These are phyloP conservation scores for Hippophae tibetana DNA, from an alignment of 306 rosid genomes.

Conservation along the genomic window DNA sequence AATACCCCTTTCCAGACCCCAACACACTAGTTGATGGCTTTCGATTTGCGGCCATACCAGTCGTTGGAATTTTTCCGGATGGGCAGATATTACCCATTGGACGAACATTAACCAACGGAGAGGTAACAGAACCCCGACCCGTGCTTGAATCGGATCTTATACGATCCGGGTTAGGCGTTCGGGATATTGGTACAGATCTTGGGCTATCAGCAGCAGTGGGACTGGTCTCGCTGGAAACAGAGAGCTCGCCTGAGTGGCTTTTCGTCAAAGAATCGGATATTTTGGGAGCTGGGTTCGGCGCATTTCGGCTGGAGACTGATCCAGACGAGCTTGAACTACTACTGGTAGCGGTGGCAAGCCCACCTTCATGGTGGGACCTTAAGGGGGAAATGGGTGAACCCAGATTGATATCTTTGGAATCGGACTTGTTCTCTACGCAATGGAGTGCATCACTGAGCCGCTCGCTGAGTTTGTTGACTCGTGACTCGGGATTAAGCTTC, in stretches of 20 bases:
- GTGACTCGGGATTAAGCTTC: constrained; percentile 42
- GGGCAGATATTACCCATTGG: constrained; percentile 95
- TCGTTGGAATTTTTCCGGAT: constrained; percentile 60
- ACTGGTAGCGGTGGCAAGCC: constrained; percentile 39
- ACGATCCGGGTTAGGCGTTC: constrained; percentile 41
- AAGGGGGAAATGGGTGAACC: constrained; percentile 94
- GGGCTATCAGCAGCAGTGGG: constrained; percentile 51
- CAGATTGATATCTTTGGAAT: constrained; percentile 81
- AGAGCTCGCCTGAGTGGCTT: constrained; percentile 82
- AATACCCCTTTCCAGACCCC: constrained; percentile 71
- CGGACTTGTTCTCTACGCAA: constrained; percentile 72
- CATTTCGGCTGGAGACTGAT: constrained; percentile 64
- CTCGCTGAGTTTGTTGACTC: constrained; percentile 37
- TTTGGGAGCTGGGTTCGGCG: constrained; percentile 26
- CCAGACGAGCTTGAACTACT: constrained; percentile 92
- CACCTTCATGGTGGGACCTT: constrained; percentile 38
- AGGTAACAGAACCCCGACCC: constrained; percentile 56
- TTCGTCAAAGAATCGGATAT: constrained; percentile 49
- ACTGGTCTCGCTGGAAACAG: constrained; percentile 74
- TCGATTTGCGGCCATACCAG: constrained; percentile 46
- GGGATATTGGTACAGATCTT: constrained; percentile 34
- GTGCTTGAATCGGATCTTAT: constrained; percentile 61
- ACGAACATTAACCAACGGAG: constrained; percentile 52
- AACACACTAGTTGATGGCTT: constrained; percentile 51
- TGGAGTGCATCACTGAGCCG: constrained; percentile 51